phyloP scores from a whole-genome alignment of 495 filamentous ascomycete genomes.

The Cryomyces minteri region DNA sequence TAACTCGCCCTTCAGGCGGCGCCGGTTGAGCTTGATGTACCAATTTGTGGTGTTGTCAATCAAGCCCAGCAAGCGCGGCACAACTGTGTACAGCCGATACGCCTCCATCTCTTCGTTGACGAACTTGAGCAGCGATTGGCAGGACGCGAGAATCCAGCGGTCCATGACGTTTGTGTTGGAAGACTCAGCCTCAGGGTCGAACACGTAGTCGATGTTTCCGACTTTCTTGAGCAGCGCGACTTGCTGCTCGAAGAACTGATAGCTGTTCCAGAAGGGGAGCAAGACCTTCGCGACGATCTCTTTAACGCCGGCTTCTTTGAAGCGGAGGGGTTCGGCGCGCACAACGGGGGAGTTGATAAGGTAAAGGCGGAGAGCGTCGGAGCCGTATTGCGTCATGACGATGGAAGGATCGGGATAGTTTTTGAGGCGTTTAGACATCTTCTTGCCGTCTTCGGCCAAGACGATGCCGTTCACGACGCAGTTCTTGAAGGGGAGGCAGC shows the following conservation, averaged over 20 bases:
- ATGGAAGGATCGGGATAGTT: constrained; percentile 87
- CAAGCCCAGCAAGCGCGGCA: constrained; percentile 68
- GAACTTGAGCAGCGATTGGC: constrained; percentile 81
- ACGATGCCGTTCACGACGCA: constrained; percentile 96
- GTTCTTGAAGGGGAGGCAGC: constrained; percentile 81
- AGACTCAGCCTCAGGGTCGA: constrained; percentile 54
- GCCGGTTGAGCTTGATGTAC: constrained; percentile 99
- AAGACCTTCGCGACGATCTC: constrained; percentile 91
- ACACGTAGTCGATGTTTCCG: constrained; percentile 56
- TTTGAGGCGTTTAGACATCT: constrained; percentile 97
- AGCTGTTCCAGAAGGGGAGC: constrained; percentile 91
- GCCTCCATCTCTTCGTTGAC: constrained; percentile 83
- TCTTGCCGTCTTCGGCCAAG: constrained; percentile 89
- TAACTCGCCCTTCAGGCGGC: constrained; percentile 84
- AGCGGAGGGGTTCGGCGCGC: constrained; percentile 74
- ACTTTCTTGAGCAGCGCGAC: constrained; percentile 85
- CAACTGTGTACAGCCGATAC: constrained; percentile 86
- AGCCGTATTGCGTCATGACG: constrained; percentile 78
- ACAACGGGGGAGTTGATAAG: constrained; percentile 97
- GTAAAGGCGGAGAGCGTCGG: constrained; percentile 85
- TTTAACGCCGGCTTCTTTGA: constrained; percentile 87
- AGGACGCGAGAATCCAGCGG: constrained; percentile 84
- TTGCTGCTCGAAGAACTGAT: constrained; percentile 96
- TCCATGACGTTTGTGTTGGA: constrained; percentile 91
- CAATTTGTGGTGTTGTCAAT: constrained; percentile 97